Conservation (phyloP, 78 protist species). For the Dictyostelium firmibasis region DNA sequence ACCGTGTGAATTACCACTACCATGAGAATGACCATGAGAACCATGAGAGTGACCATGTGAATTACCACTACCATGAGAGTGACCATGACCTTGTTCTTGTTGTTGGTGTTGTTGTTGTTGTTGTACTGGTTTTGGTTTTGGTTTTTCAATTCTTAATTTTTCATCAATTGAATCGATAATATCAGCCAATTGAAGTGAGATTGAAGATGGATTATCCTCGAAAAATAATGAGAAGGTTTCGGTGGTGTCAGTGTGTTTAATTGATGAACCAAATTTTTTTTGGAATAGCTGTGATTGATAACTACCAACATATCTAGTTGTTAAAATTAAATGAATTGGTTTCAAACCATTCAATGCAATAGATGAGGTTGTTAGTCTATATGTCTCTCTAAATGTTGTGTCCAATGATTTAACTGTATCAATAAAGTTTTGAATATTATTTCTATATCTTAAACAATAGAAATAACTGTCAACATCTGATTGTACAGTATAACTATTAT, state of each 20-base stretch:
- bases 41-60: background rate
- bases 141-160: slow-evolving; percentile 8
- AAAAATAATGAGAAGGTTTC: background rate
- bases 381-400: background rate
- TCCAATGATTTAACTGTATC: background rate
- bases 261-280: background rate
- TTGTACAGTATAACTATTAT: background rate
- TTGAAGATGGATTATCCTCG: slow-evolving; percentile 5
- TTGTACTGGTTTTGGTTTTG: background rate
- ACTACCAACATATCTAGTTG: background rate
- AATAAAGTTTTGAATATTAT: slow-evolving; percentile 38
- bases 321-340: background rate
- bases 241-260: background rate
- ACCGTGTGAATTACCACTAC: background rate
- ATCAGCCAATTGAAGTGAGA: background rate
- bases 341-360: background rate
- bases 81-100: background rate
- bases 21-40: background rate
- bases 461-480: slow-evolving; percentile 16
- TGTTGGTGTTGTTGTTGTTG: slow-evolving; percentile 3
- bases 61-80: background rate
- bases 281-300: slow-evolving; percentile 10
- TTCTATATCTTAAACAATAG: slow-evolving; percentile 48
- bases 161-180: slow-evolving; percentile 20
- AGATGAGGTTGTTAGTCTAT: background rate